phyloP scores from a whole-genome alignment of 192 early-diverging fungal genomes.

The Geosiphon pyriformis region DNA sequence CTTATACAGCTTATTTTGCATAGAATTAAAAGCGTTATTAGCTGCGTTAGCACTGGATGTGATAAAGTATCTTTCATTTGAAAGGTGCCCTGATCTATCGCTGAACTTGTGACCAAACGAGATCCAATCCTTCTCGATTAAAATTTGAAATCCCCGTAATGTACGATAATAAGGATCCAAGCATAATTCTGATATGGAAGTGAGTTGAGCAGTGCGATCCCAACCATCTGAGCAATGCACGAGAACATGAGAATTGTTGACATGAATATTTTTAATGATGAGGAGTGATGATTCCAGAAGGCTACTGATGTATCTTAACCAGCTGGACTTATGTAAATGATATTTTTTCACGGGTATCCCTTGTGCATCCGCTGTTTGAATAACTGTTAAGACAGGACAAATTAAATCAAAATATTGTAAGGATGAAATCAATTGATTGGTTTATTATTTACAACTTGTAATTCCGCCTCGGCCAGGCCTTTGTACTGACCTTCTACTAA shows the following conservation, averaged over 20 bases:
- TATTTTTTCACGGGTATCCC: constrained; percentile 44
- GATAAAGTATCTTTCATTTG: constrained; percentile 64
- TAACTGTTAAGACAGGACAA: constrained; percentile 35
- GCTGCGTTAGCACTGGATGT: constrained; percentile 47
- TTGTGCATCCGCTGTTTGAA: constrained; percentile 45
- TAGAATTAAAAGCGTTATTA: constrained; percentile 53
- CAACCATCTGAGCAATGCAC: constrained; percentile 99
- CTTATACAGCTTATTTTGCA: constrained; percentile 53
- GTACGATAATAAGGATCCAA: constrained; percentile 97
- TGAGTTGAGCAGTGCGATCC: constrained; percentile 96
- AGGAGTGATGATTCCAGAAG: constrained; percentile 74
- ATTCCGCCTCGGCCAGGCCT: no score
- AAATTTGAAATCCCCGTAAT: constrained; percentile 79
- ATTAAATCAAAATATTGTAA: constrained; percentile 1
- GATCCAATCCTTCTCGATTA: constrained; percentile 98
- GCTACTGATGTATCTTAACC: constrained; percentile 82
- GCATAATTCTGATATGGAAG: constrained; percentile 82
- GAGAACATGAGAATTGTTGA: constrained; percentile 73
- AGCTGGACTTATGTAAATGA: constrained; percentile 65
- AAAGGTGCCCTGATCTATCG: constrained; percentile 86
- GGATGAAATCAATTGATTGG: background rate
- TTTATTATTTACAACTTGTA: no score
- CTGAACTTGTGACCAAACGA: constrained; percentile 96
- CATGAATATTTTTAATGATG: constrained; percentile 78
- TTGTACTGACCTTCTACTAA: constrained; percentile 68